A percentile compares a stretch with the other conserved stretches of the same genome.
phyloP scores from a whole-genome alignment of 1,284 basidiomycete species.

The Puccinia polysora region DNA sequence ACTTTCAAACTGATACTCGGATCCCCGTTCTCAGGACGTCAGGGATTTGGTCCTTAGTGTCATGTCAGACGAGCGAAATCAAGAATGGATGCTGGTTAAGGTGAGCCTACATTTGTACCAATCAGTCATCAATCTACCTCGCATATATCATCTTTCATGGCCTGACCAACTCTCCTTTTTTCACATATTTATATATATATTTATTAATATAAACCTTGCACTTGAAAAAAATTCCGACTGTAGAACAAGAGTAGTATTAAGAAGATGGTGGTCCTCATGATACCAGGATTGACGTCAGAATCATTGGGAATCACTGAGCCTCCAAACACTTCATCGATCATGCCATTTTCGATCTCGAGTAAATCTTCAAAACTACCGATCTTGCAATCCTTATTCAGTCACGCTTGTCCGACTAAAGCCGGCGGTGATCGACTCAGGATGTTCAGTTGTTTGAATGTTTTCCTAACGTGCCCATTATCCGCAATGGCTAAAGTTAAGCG shows the following conservation, averaged over 20 bases:
- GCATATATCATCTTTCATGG: not conserved
- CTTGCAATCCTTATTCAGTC: conserved; percentile 74
- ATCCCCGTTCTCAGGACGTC: conserved; percentile 62
- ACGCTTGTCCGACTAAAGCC: conserved; percentile 81
- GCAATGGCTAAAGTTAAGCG: conserved; percentile 70
- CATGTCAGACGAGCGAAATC: conserved; percentile 71
- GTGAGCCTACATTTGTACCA: conserved; percentile 56
- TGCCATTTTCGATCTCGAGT: conserved; percentile 54
- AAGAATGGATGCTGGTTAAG: conserved; percentile 76
- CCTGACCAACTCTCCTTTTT: not conserved
- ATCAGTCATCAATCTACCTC: not conserved
- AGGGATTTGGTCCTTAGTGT: conserved; percentile 76
- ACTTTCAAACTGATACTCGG: not conserved
- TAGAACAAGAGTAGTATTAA: conserved; percentile 68
- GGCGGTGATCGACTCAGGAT: conserved; percentile 77
- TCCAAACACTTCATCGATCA: conserved; percentile 60
- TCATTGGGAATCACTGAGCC: conserved; percentile 62
- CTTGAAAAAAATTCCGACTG: not conserved
- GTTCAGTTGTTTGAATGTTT: conserved; percentile 74
- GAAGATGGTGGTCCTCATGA: conserved; percentile 70
- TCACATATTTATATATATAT: not conserved
- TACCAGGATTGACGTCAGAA: conserved; percentile 72
- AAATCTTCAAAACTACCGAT: conserved; percentile 61
- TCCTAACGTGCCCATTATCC: conserved; percentile 73
- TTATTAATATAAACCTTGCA: not conserved